Evolutionary conservation across 345 rosid species (phyloP).

Genomic region (Camelina laxa): DNA sequence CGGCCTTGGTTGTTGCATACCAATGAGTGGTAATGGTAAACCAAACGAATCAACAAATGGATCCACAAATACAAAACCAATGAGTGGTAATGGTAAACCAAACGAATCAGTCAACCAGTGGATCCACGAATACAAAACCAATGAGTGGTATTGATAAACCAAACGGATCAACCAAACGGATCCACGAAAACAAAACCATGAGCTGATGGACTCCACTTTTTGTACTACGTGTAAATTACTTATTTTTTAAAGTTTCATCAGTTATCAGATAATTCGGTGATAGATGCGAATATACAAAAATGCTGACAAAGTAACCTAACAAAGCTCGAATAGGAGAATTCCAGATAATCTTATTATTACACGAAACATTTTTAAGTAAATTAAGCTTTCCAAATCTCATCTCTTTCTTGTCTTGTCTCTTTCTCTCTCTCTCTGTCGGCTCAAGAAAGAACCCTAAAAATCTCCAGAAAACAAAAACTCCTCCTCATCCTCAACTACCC

Average conservation of each 20-base stretch:
- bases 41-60: not conserved
- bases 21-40: too few species aligned
- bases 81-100: too few species aligned
- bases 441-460: constrained; percentile 45
- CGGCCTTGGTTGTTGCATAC: too few species aligned
- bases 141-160: too few species aligned
- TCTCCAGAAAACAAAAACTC: not conserved
- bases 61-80: not conserved
- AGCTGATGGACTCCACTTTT: not conserved
- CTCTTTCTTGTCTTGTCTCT: not conserved
- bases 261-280: constrained; percentile 20
- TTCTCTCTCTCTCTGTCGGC: constrained; percentile 3
- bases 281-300: constrained; percentile 29
- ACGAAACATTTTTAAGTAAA: constrained; percentile 22
- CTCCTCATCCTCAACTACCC: not conserved
- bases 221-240: not conserved
- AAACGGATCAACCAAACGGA: not conserved
- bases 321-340: constrained; percentile 27
- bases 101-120: not conserved
- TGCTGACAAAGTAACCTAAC: constrained; percentile 33
- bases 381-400: not conserved
- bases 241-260: constrained; percentile 9
- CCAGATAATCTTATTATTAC: constrained; percentile 21
- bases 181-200: constrained; percentile 33
- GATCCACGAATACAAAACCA: not conserved